Evolutionary conservation across 768 basidiomycete species (phyloP).

Genomic region (Cystofilobasidium capitatum): DNA sequence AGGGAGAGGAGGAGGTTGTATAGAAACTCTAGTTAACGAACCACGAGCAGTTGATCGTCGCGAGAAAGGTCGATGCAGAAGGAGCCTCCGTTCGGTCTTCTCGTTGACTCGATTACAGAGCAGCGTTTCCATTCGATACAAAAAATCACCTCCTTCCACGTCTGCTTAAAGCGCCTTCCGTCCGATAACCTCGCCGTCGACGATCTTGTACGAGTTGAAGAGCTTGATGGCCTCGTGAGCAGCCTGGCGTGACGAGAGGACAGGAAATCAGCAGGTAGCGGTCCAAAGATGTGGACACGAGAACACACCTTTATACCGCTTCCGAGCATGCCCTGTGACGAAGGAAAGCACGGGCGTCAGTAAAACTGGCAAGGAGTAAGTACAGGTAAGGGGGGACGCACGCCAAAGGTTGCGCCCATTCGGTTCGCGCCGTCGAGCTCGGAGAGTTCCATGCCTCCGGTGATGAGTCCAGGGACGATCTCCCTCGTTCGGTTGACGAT

Average conservation of each 20-base stretch:
- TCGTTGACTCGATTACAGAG: too few relatives aligned
- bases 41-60: too few relatives aligned
- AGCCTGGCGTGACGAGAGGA: slow-evolving; percentile 41
- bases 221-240: slow-evolving; percentile 55
- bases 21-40: too few relatives aligned
- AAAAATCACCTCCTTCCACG: too few relatives aligned
- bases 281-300: neutral
- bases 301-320: slow-evolving; percentile 49
- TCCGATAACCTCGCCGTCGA: slow-evolving; percentile 52
- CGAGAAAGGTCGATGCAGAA: too few relatives aligned
- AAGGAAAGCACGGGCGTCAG: too few relatives aligned
- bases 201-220: slow-evolving; percentile 47
- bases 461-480: slow-evolving; percentile 55
- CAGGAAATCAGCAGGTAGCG: neutral
- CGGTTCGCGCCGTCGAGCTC: slow-evolving; percentile 68
- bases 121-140: too few relatives aligned
- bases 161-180: neutral
- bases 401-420: slow-evolving; percentile 69
- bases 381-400: neutral
- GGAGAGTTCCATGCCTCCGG: slow-evolving; percentile 65
- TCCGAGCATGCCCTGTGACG: slow-evolving; percentile 51
- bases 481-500: slow-evolving; percentile 50
- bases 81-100: too few relatives aligned
- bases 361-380: too few relatives aligned
- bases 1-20: too few relatives aligned